These are phyloP conservation scores for cucumber (Cucumis sativus) DNA, from an alignment of 306 rosid species.

Conservation along the genomic window DNA sequence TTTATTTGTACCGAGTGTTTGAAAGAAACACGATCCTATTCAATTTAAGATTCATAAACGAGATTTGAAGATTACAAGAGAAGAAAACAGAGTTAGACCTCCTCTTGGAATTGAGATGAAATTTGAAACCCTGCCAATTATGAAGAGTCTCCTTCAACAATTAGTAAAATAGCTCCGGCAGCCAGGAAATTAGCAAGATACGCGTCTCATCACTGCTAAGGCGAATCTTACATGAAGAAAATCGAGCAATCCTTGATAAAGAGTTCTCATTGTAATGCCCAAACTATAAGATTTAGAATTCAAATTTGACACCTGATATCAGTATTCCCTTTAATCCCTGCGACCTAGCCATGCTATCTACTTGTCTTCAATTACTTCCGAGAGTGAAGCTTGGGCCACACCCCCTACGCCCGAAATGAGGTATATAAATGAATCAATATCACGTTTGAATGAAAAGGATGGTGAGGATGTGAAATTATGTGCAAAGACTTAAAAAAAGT, in stretches of 20 bases:
- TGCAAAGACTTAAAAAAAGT: no score
- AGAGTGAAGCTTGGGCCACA: no score
- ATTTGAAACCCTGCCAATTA: background rate
- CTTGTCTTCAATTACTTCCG: no score
- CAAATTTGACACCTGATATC: no score
- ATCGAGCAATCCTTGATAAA: conserved; percentile 29
- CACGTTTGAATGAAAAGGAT: no score
- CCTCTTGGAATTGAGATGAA: background rate
- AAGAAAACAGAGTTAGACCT: conserved; percentile 1
- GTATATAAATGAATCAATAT: no score
- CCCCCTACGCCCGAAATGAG: no score
- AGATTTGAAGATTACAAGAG: background rate
- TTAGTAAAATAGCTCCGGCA: conserved; percentile 17
- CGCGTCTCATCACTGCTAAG: conserved; percentile 23
- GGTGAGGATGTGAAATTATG: no score
- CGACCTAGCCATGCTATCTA: no score
- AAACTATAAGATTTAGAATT: no score
- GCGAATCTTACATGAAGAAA: conserved; percentile 33
- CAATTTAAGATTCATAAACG: background rate
- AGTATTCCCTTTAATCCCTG: no score
- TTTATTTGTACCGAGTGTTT: background rate
- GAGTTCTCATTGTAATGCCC: background rate
- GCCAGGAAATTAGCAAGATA: background rate
- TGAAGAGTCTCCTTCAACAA: conserved; percentile 42
- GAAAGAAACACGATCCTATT: background rate